Base-by-base conservation (phyloP, 1,284 basidiomycete species). In the Exsudoporus floridanus region DNA sequence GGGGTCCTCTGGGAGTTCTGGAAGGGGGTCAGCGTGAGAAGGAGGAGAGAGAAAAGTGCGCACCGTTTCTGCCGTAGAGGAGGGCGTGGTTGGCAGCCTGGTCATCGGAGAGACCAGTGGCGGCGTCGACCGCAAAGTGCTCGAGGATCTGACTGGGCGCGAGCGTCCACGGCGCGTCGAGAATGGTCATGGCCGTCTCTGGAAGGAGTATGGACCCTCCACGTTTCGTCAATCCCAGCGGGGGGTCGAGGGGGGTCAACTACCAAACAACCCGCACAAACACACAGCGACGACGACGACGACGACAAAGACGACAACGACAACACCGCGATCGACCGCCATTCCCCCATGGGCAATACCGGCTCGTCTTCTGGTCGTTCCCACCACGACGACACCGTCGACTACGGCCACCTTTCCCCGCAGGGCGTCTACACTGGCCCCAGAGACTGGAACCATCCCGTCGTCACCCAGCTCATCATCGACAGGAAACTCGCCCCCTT, bases 401-500 rank as follows among this genome's bases (percentile, higher is more conserved):
- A 95, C 77, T 82, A 86, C 59, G 96, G 96, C 50, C 80, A 82
- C 69, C 82, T 98, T 46, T 76, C 83, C 40, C 94, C 95, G 1
- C 92, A 96, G 67, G 93, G 93, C 66, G 85, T 95, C 52, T 95
- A 97, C 74, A 88, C 90, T 12, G 90, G 90, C 37, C 76, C 82
- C 35, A 81, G 84, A 67, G 95, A 98, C 73, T 99, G 94, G 86
- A 91, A 92, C 67, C 91, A 96, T 63, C 72, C 83, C 54, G 76
- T 92, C 55, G 94, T 97, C 54, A 87, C 90, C 48, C 84, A 90
- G 67, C 81, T 93, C 66, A 95, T 99, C 71, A 77, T 89, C 62
- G 86, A 91, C 57, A 87, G 93, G 66, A 87, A 83, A 65, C 82
- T 99, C 25, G 93, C 94, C 0, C 97, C 97, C 0, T 98, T 98